Base-by-base conservation (phyloP, 257 asterid species). In the Salvia splendens region DNA sequence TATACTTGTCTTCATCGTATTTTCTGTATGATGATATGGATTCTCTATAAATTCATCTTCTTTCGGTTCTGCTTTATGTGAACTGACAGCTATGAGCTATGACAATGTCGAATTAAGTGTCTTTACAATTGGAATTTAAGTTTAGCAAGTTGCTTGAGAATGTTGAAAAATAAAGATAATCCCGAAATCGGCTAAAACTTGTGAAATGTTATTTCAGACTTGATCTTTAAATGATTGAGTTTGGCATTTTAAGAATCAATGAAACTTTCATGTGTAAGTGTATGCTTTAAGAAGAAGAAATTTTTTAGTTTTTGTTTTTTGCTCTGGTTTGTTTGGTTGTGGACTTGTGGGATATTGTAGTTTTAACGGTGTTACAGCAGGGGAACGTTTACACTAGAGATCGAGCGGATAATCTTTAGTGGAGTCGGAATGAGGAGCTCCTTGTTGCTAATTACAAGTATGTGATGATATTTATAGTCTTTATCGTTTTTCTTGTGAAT, bases 321-420 rank as follows among this genome's bases (percentile, higher is more conserved):
- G 60, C 11, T 54, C 0, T 20, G 0, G 24, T 33, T 38, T 42
- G 17, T 33, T n/a, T 14, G 24, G 0, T 35, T 28, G n/a, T 51
- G 45, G 56, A n/a, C 32, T 68, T 40, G 7, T 35, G 64, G 75
- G 64, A 61, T 68, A 54, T 17, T 81, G 78, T 71, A 92, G 97
- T 28, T 89, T 89, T 78, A 87, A 89, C 76, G 98, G 98, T 75
- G 98, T 92, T 49, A 97, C 96, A 42, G 88, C 97, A 0, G 98
- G 89, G 87, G 98, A 92, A 61, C 96, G 98, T 56, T 67, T 85
- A 63, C 98, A 92, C 65, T 92, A 97, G 98, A 85, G 96, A 75
- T 87, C 92, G 97, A 70, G 87, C 96, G 8, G 98, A 92, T 60
- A 92, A 92, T 81, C 96, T 92, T 17, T 42, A 89, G 60, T 71